Evolutionary conservation across 2,329 filamentous ascomycete genomes (phyloP), one percentile per base, ranked within the genome.

Genomic region (Hypoxylon sp.): DNA sequence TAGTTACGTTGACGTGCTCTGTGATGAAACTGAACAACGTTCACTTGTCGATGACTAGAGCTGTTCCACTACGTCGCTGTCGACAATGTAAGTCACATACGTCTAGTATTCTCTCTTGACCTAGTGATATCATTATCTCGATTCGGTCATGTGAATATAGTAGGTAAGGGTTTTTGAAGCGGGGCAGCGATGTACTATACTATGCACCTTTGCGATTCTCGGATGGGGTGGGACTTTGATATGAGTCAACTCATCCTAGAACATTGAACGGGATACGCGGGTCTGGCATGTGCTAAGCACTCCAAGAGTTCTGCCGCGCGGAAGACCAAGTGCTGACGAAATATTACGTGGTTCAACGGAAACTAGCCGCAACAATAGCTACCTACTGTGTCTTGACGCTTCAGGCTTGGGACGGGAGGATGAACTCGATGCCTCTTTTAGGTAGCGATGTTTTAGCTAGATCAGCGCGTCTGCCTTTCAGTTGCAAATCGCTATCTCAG

Each of bases 271-370:
- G 63, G 63, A 63, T 67, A 64, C 55, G 37, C 46, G 37, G 44
- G 52, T 55, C 42, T 69, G 51, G 69, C 69, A 71, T 71, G 66
- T 70, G 66, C 61, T 71, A 57, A 48, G 59, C 48, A 58, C 46
- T 54, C 35, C 59, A 69, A 63, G 61, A 57, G 57, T 63, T 64
- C 48, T 63, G 54, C 63, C 63, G 69, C 57, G 66, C 52, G 42
- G 59, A 69, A 58, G 53, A 70, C 52, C 63, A 69, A 66, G 60
- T 66, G 71, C 70, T 73, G 71, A 73, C 71, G 71, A 73, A 72
- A 73, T 64, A 73, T 72, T 70, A 72, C 70, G 70, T 71, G 71
- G 70, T 71, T 62, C 59, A 52, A 50, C 52, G 46, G 63, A 67
- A 63, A 63, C 63, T 65, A 67, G 54, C 55, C 54, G 50, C 50